These are phyloP conservation scores for Phytophthora tubulina DNA, from an alignment of 352 stramenopile genomes.

Conservation along the genomic window DNA sequence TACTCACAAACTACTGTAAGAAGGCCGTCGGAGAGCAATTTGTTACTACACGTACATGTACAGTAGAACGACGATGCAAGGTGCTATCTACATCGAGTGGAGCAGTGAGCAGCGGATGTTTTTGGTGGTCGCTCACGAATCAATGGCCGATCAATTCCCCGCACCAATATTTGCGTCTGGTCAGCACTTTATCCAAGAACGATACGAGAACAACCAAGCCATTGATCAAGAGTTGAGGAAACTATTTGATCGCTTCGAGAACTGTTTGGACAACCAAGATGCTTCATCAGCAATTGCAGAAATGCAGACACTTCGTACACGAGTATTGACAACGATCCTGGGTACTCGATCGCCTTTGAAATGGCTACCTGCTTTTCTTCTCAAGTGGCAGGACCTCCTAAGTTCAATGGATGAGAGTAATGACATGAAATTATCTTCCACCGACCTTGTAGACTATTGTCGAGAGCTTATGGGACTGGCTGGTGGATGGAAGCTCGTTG, in stretches of 20 bases:
- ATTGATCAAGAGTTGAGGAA: constrained; percentile 16
- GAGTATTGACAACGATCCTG: constrained; percentile 18
- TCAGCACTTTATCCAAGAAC: not conserved
- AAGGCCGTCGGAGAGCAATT: too few relatives aligned
- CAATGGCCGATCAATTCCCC: constrained; percentile 15
- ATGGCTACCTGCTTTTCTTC: constrained; percentile 26
- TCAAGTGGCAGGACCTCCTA: constrained; percentile 19
- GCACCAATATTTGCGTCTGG: not conserved
- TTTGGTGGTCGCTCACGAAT: constrained; percentile 14
- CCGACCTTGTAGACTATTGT: constrained; percentile 20
- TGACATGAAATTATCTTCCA: not conserved
- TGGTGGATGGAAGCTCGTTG: constrained; percentile 32
- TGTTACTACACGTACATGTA: too few relatives aligned
- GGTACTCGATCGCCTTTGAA: constrained; percentile 14
- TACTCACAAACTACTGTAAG: too few relatives aligned
- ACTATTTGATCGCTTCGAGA: constrained; percentile 10
- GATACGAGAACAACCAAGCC: constrained; percentile 7
- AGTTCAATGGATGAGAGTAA: not conserved
- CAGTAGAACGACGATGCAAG: not conserved
- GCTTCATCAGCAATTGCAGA: not conserved
- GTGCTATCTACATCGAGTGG: constrained; percentile 17
- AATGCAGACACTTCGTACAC: constrained; percentile 26
- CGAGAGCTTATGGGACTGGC: constrained; percentile 27
- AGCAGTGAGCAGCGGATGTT: constrained; percentile 16
- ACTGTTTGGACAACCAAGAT: not conserved